Base-by-base conservation (phyloP, 495 filamentous ascomycete species). In the Cairneyella variabilis region DNA sequence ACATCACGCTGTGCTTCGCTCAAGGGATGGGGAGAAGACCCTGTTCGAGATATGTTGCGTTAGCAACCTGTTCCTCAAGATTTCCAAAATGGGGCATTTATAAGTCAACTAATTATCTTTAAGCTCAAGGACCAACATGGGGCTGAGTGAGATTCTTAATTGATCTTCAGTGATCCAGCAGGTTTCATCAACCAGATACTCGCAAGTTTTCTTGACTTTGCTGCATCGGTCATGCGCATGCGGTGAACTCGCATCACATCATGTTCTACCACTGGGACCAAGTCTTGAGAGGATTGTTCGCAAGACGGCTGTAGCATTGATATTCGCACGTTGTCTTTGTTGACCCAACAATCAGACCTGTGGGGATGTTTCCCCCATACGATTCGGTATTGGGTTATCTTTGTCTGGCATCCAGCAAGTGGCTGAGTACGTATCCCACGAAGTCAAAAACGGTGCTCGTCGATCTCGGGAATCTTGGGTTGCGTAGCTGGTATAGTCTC, bases 161-260 rank as follows among this genome's bases (percentile, higher is more conserved):
- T 50, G 32, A 56, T 50, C 44, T 56, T 56, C 44, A 54, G 25
- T 48, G 34, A 48, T 38, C 36, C 44, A 54, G 7, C 26, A 49
- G 28, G 41, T 49, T 44, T 48, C 30, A 48, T 49, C 52, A 44
- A 54, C 52, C 28, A 54, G 23, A 25, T 40, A 54, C 56, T 59
- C 43, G 37, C 54, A 58, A 54, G 48, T 27, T 39, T 59, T 59
- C 27, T 27, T 55, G 51, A 43, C 36, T 49, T 59, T 54, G 54
- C 54, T 51, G 43, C 50, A 26, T 23, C 20, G 21, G 21, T 48
- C 26, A 52, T 9, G 50, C 55, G 55, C 43, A 58, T 51, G 10
- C 30, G 25, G 48, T 44, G 30, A 44, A 57, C 54, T 50, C 47
- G n/a, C n/a, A n/a, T n/a, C n/a, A n/a, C n/a, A n/a, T n/a, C n/a